Evolutionary conservation across 805 yeast species (phyloP), one percentile per base, ranked within the genome.

Genomic region (Suhomyces xylopsoci): DNA sequence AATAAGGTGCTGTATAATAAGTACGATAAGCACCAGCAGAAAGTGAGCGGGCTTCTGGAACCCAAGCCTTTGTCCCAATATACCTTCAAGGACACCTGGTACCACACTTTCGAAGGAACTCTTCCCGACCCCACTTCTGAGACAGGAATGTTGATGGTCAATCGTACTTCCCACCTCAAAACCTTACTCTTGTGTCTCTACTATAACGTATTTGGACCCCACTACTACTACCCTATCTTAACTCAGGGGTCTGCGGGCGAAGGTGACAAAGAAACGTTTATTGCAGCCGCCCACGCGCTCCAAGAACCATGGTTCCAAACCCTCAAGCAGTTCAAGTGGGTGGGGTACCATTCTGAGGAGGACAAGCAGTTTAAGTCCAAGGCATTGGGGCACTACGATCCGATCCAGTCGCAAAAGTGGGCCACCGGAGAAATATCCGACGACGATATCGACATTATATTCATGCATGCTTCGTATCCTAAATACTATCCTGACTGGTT

Each of bases 191-290:
- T 87, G 47, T 74, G 88, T 2, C 70, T 83, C 41, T 87, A 85
- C 65, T 87, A 87, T 65, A 87, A 87, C 58, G 67, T 83, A 1
- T 70, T 61, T 65, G 92, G 93, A 0, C 90, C 90, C 0, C 66
- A 74, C 7, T 83, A 79, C 68, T 87, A 82, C 64, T 87, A 87
- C 60, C 86, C 85, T 9, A 66, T 87, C 52, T 73, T 87, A 57
- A 80, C 89, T 0, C 92, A 86, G 62, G 90, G 90, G 3, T 75
- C 82, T 24, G 84, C 90, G 1, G 93, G 93, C 25, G 88, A 87
- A 70, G 92, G 93, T 49, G 93, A 87, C 62, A 87, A 87, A 63
- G 93, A 87, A 62, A 85, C 93, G 0, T 86, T 85, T 58, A 78
- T 83, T 40, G 82, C 87, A 8, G 91, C 90, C 1, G 88, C 91